Percentiles rank a stretch among this genome's conserved stretches.
These are phyloP conservation scores for Chrysoporthe austroafricana DNA, from an alignment of 2,329 filamentous ascomycete genomes.

Conservation along the genomic window DNA sequence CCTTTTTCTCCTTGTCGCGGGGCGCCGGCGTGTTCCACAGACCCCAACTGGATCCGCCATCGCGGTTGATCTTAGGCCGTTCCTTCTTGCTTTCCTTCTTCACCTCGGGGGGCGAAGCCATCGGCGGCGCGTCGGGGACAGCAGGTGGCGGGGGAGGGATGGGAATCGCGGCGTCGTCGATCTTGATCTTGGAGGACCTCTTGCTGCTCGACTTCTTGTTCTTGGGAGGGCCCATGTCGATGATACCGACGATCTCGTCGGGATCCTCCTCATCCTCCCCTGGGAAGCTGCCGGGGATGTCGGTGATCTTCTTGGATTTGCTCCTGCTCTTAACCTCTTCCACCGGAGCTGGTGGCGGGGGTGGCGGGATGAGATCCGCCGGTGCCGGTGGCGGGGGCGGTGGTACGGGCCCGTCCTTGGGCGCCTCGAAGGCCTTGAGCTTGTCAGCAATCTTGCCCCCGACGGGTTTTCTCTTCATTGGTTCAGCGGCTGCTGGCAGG, in stretches of 20 bases:
- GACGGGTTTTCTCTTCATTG: slow-evolving; percentile 53
- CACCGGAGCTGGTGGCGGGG: slow-evolving; percentile 43
- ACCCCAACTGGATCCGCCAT: slow-evolving; percentile 70
- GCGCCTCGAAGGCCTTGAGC: slow-evolving; percentile 59
- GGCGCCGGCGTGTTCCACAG: slow-evolving; percentile 67
- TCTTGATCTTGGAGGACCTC: slow-evolving; percentile 45
- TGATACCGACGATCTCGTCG: slow-evolving; percentile 51
- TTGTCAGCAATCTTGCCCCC: slow-evolving; percentile 59
- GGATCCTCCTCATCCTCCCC: slow-evolving; percentile 47
- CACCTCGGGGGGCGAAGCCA: slow-evolving; percentile 57
- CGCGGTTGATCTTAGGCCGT: slow-evolving; percentile 74
- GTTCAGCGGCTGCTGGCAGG: slow-evolving; percentile 12
- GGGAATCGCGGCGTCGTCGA: slow-evolving; percentile 39
- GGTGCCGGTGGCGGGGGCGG: slow-evolving; percentile 39
- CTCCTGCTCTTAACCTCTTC: slow-evolving; percentile 46
- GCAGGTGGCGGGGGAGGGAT: slow-evolving; percentile 49
- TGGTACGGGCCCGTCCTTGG: slow-evolving; percentile 40
- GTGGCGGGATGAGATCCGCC: slow-evolving; percentile 35
- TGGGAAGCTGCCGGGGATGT: slow-evolving; percentile 63
- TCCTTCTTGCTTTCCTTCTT: slow-evolving; percentile 71
- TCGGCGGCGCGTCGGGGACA: slow-evolving; percentile 52
- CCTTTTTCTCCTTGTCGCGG: slow-evolving; percentile 56
- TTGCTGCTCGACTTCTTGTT: slow-evolving; percentile 47
- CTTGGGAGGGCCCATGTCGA: slow-evolving; percentile 54
- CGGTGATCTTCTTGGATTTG: slow-evolving; percentile 43